Evolutionary conservation across 176 grass and related monocot genomes (phyloP).

Genomic region (Poa pratensis): DNA sequence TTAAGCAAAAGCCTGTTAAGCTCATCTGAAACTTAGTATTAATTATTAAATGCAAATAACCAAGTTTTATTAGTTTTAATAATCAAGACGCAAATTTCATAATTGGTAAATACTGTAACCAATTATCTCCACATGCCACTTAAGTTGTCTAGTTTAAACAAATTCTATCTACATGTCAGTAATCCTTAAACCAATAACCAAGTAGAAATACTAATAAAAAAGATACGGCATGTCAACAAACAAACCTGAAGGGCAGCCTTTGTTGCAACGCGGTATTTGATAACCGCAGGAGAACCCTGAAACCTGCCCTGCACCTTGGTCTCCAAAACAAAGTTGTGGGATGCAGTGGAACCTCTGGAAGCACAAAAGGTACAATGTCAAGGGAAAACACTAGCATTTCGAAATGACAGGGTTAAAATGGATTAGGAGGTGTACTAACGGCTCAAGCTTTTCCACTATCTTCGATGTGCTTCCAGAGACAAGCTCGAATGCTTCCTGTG

Average conservation of each 20-base stretch:
- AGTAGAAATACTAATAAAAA: neutral
- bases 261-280: conserved; percentile 69
- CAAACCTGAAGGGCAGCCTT: conserved; percentile 66
- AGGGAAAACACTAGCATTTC: neutral
- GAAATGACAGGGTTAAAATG: neutral
- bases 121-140: neutral
- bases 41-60: no score
- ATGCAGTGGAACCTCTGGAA: conserved; percentile 60
- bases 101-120: neutral
- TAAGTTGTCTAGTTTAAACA: neutral
- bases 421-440: conserved; percentile 47
- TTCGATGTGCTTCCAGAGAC: conserved; percentile 62
- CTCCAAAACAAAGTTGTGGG: conserved; percentile 75
- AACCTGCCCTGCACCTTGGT: conserved; percentile 68
- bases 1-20: neutral
- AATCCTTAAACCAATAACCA: neutral
- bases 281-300: conserved; percentile 66
- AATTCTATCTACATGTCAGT: neutral
- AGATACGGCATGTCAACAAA: neutral
- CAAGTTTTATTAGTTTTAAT: neutral
- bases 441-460: conserved; percentile 69
- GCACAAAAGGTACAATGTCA: neutral
- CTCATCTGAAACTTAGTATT: neutral
- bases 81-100: neutral
- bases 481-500: conserved; percentile 63